These are phyloP conservation scores for Alternaria sp. DNA, from an alignment of 2,329 filamentous ascomycete species.

Conservation along the genomic window DNA sequence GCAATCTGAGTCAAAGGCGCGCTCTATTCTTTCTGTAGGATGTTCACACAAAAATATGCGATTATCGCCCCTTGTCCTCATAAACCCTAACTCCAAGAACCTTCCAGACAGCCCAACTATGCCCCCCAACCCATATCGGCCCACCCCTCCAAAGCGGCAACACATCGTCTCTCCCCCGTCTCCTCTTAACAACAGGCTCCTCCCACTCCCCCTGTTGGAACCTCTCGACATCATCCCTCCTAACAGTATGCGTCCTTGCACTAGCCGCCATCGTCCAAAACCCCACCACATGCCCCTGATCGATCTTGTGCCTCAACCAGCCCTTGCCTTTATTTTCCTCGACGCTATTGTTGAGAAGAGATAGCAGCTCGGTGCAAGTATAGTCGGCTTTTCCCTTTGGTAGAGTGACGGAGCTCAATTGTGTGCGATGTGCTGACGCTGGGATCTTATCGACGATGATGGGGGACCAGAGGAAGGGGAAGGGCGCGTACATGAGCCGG, in stretches of 20 bases:
- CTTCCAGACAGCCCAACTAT: constrained; percentile 30
- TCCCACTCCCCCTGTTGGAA: constrained; percentile 35
- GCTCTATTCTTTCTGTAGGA: not conserved
- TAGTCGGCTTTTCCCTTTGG: constrained; percentile 17
- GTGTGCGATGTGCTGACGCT: constrained; percentile 20
- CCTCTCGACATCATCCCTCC: constrained; percentile 26
- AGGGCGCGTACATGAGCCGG: constrained; percentile 25
- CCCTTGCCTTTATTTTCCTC: constrained; percentile 11
- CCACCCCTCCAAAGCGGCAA: constrained; percentile 33
- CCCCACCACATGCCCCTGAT: constrained; percentile 28
- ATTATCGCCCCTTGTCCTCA: constrained; percentile 15
- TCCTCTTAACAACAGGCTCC: constrained; percentile 14
- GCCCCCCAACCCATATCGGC: constrained; percentile 24
- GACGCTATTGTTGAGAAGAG: not conserved
- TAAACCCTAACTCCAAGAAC: constrained; percentile 28
- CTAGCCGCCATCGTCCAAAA: constrained; percentile 32
- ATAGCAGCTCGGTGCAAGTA: constrained; percentile 26
- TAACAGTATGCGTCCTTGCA: constrained; percentile 22
- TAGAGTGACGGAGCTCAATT: constrained; percentile 16
- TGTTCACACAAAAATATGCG: not conserved
- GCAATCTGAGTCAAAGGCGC: not conserved
- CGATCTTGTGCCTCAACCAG: constrained; percentile 21
- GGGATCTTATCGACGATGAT: constrained; percentile 29
- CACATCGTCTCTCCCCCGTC: constrained; percentile 19
- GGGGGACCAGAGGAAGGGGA: constrained; percentile 20